Evolutionary conservation across 768 basidiomycete genomes (phyloP).

Genomic region (Calocera viscosa): DNA sequence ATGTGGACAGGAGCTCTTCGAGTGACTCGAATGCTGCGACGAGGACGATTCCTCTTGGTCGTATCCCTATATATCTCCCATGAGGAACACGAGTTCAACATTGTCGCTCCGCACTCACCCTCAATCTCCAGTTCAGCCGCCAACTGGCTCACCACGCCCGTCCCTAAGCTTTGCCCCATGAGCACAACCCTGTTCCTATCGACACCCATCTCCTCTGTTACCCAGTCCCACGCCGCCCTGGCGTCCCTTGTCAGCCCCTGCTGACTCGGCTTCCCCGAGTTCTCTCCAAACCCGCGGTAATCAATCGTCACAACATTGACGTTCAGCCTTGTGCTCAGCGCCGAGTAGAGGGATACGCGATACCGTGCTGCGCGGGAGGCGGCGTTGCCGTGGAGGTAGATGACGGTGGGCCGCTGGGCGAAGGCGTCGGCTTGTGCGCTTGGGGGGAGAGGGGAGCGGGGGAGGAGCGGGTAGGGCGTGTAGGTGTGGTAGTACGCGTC

Average conservation of each 20-base stretch:
- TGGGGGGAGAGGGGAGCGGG: slow-evolving; percentile 28
- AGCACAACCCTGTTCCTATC: slow-evolving; percentile 50
- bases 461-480: slow-evolving; percentile 22
- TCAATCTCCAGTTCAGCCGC: slow-evolving; percentile 32
- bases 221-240: slow-evolving; percentile 68
- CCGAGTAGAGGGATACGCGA: slow-evolving; percentile 57
- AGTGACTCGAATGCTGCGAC: slow-evolving; percentile 35
- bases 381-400: slow-evolving; percentile 89
- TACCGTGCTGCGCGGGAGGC: slow-evolving; percentile 57
- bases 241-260: slow-evolving; percentile 60
- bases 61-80: slow-evolving; percentile 19
- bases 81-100: background rate
- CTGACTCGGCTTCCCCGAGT: slow-evolving; percentile 64
- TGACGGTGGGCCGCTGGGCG: slow-evolving; percentile 50
- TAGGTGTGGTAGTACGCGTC: slow-evolving; percentile 44
- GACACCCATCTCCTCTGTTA: slow-evolving; percentile 43
- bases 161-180: slow-evolving; percentile 81
- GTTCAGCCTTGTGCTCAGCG: slow-evolving; percentile 50
- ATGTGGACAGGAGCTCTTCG: slow-evolving; percentile 50
- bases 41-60: slow-evolving; percentile 32
- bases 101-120: slow-evolving; percentile 19
- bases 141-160: slow-evolving; percentile 49
- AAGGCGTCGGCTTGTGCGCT: slow-evolving; percentile 41
- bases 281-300: slow-evolving; percentile 88
- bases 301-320: slow-evolving; percentile 77